Evolutionary conservation across 169 alveolate species (phyloP).

Genomic region (Theileria orientalis): DNA sequence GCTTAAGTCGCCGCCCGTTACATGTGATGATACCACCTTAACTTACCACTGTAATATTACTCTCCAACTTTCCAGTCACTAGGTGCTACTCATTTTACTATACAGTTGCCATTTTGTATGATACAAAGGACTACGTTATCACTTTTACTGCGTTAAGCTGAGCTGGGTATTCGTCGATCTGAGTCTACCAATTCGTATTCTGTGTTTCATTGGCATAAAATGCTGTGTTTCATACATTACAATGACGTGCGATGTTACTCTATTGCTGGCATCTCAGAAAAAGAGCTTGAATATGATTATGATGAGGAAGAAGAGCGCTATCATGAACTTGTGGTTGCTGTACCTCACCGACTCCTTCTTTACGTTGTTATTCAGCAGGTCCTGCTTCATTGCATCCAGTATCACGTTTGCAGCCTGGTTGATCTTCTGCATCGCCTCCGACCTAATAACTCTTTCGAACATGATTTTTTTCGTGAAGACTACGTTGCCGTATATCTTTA

Average conservation of each 20-base stretch:
- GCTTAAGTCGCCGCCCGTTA: no score
- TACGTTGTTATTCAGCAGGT: not conserved
- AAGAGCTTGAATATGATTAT: not conserved
- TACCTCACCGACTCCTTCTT: not conserved
- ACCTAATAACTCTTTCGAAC: conserved; percentile 30
- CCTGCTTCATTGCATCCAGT: not conserved
- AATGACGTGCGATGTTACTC: no score
- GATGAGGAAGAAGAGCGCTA: not conserved
- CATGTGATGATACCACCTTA: no score
- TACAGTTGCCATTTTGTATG: no score
- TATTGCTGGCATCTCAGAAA: not conserved
- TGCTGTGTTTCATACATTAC: no score
- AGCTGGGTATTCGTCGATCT: no score
- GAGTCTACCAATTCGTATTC: no score
- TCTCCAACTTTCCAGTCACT: no score
- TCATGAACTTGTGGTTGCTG: not conserved
- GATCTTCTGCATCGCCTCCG: conserved; percentile 41
- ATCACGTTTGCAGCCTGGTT: conserved; percentile 5
- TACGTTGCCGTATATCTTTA: conserved; percentile 33
- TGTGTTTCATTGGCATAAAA: no score
- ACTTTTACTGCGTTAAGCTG: not conserved
- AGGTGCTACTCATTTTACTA: no score
- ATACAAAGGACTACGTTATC: no score
- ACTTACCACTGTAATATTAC: no score
- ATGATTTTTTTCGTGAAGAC: conserved; percentile 34